phyloP scores from a whole-genome alignment of 2,329 filamentous ascomycete species.

The Macrophomina phaseolina region DNA sequence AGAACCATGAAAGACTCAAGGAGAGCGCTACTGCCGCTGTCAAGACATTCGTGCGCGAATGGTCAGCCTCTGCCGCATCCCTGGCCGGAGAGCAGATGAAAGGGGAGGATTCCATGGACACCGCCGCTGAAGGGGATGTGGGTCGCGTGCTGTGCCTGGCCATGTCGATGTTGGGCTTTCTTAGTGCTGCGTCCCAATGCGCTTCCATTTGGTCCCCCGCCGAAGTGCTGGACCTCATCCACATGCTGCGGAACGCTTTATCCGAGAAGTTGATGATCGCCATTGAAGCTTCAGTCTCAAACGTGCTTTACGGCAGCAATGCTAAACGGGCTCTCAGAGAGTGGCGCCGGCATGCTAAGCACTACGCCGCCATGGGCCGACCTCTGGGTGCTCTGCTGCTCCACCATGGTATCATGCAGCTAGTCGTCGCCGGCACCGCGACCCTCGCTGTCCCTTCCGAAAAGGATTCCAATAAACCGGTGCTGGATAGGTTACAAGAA shows the following conservation, averaged over 20 bases:
- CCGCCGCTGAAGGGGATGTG: conserved; percentile 57
- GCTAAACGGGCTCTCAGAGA: conserved; percentile 72
- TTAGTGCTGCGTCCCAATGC: conserved; percentile 80
- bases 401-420: conserved; percentile 84
- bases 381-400: conserved; percentile 91
- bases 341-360: conserved; percentile 85
- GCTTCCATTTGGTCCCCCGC: conserved; percentile 80
- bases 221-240: conserved; percentile 75
- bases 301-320: conserved; percentile 78
- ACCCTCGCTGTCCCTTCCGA: conserved; percentile 70
- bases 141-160: conserved; percentile 76
- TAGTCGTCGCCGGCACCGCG: conserved; percentile 79
- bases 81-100: conserved; percentile 58
- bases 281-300: conserved; percentile 88
- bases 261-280: conserved; percentile 85
- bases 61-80: conserved; percentile 65
- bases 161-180: conserved; percentile 86
- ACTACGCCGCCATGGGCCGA: conserved; percentile 78
- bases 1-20: conserved; percentile 72
- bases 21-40: conserved; percentile 70
- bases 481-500: conserved; percentile 70
- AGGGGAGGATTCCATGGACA: conserved; percentile 48
- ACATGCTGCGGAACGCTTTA: conserved; percentile 73
- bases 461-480: conserved; percentile 64
- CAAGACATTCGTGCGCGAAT: conserved; percentile 74